Conservation (phyloP, 2,329 filamentous ascomycete species). For the Aspergillus phoenicis region DNA sequence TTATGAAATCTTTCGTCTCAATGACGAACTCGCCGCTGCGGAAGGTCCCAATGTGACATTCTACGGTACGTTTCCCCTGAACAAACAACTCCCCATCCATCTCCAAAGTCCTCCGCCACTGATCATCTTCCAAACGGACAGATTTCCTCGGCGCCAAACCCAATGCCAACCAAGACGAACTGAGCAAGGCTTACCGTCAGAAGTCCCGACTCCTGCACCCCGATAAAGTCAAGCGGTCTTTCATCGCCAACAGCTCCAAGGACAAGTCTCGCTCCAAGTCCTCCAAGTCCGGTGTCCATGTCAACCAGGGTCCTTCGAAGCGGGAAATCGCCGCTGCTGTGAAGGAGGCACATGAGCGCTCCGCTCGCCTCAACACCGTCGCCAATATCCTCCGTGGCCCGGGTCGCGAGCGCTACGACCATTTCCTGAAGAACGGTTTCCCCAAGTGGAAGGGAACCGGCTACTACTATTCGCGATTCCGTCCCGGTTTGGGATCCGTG, state of each 20-base stretch:
- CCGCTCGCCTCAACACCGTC: constrained; percentile 81
- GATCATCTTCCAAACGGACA: constrained; percentile 22
- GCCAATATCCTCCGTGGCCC: constrained; percentile 82
- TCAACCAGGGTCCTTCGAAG: constrained; percentile 71
- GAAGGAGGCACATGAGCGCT: constrained; percentile 79
- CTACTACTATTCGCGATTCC: constrained; percentile 95
- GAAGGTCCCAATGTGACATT: constrained; percentile 83
- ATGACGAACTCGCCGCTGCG: constrained; percentile 76
- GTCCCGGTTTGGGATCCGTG: constrained; percentile 85
- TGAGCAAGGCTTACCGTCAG: constrained; percentile 92
- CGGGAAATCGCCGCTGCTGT: constrained; percentile 75
- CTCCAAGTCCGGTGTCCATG: constrained; percentile 64
- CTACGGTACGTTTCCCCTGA: constrained; percentile 60
- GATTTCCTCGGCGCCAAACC: constrained; percentile 79
- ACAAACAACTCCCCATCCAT: not conserved
- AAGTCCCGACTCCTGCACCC: constrained; percentile 82
- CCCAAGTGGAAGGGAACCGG: constrained; percentile 95
- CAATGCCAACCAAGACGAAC: constrained; percentile 77
- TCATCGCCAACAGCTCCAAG: constrained; percentile 69
- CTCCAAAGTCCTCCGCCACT: constrained; percentile 1
- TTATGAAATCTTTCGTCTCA: constrained; percentile 95
- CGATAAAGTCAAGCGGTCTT: constrained; percentile 89
- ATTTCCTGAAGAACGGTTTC: constrained; percentile 91
- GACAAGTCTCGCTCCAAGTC: constrained; percentile 53
- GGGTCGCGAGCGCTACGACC: constrained; percentile 84